These are phyloP conservation scores for Aspergillus ochraceoroseus DNA, from an alignment of 2,329 filamentous ascomycete genomes.

Conservation along the genomic window DNA sequence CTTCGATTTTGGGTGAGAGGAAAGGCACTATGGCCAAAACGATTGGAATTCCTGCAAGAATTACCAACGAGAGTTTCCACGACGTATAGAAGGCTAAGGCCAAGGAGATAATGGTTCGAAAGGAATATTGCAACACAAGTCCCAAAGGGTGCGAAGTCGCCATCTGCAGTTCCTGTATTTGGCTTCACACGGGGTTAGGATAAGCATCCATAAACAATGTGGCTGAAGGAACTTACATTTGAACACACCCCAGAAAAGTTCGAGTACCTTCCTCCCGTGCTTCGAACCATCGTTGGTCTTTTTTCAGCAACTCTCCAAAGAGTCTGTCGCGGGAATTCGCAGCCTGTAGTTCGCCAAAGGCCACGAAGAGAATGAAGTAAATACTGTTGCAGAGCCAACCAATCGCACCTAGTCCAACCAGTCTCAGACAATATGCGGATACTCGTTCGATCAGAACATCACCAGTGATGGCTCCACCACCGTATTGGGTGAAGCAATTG, in stretches of 20 bases:
- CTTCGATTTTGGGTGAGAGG: slow-evolving; percentile 58
- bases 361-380: slow-evolving; percentile 66
- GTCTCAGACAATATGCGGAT: slow-evolving; percentile 56
- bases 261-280: slow-evolving; percentile 63
- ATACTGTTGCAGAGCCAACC: slow-evolving; percentile 64
- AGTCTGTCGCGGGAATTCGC: slow-evolving; percentile 58
- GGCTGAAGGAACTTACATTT: slow-evolving; percentile 56
- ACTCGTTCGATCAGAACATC: slow-evolving; percentile 53
- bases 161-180: slow-evolving; percentile 74
- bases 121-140: slow-evolving; percentile 58
- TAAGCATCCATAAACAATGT: no score
- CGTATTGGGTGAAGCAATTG: slow-evolving; percentile 63
- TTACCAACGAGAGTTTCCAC: slow-evolving; percentile 77
- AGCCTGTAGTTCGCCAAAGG: slow-evolving; percentile 77
- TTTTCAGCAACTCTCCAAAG: slow-evolving; percentile 65
- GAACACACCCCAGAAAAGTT: slow-evolving; percentile 65
- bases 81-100: slow-evolving; percentile 70
- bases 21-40: slow-evolving; percentile 57
- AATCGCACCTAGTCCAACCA: slow-evolving; percentile 59
- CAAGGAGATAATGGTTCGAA: slow-evolving; percentile 63
- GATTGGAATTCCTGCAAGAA: slow-evolving; percentile 67
- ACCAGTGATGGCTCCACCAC: slow-evolving; percentile 49
- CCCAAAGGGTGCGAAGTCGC: slow-evolving; percentile 77
- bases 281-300: slow-evolving; percentile 80
- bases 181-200: no score